A percentile compares a stretch with the other conserved stretches of the same genome.
phyloP scores from a whole-genome alignment of 306 rosid species.

The Gillenia trifoliata region DNA sequence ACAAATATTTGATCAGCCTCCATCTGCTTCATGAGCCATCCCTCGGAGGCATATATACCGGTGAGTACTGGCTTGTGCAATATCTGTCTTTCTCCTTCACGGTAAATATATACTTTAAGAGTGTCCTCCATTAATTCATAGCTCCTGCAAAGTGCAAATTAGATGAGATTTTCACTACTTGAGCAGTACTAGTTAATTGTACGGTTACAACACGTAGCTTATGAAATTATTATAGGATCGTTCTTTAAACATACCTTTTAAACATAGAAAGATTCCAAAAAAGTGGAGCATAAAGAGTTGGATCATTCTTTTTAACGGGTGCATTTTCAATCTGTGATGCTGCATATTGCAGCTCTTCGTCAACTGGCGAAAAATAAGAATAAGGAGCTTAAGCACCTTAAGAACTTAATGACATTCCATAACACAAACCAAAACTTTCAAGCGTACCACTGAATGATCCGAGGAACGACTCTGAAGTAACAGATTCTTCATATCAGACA shows the following conservation, averaged over 20 bases:
- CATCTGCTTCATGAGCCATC: conserved; percentile 87
- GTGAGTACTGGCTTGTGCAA: conserved; percentile 67
- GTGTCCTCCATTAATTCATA: conserved; percentile 84
- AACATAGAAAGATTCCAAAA: conserved; percentile 70
- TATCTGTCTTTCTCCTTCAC: conserved; percentile 74
- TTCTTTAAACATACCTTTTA: conserved; percentile 44
- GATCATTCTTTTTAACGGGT: conserved; percentile 42
- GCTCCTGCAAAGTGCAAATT: conserved; percentile 67
- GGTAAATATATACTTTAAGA: conserved; percentile 73
- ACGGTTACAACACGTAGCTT: not conserved
- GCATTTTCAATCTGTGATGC: conserved; percentile 67
- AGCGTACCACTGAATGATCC: conserved; percentile 49
- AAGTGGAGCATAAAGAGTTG: conserved; percentile 56
- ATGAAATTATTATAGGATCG: not conserved
- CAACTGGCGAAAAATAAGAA: conserved; percentile 34
- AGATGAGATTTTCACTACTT: not conserved
- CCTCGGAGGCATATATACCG: conserved; percentile 95
- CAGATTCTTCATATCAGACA: conserved; percentile 62
- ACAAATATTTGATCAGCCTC: conserved; percentile 64
- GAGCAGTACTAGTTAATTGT: conserved; percentile 9
- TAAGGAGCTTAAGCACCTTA: conserved; percentile 4
- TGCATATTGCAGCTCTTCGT: conserved; percentile 49
- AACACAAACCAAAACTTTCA: conserved; percentile 7
- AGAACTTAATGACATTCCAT: not conserved
- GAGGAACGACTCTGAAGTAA: conserved; percentile 48